Base-by-base conservation (phyloP, 192 early-diverging fungal genomes). In the Backusella sp. region DNA sequence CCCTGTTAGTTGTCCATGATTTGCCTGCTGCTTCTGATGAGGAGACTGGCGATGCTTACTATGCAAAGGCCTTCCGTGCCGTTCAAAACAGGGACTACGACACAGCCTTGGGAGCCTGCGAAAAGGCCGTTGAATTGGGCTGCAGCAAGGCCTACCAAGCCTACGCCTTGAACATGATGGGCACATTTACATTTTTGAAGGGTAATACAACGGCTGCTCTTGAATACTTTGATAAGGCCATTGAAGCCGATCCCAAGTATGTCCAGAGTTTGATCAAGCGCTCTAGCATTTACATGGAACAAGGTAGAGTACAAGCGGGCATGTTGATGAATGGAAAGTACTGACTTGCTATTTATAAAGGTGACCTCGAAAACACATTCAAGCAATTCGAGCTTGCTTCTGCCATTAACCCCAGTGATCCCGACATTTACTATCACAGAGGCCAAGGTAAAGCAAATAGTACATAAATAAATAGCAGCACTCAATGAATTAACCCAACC, bases 371-470 rank as follows among this genome's bases (percentile, higher is more conserved):
- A 70, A 75, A 82, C n/a, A 86, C 93, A 36, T 82, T 91, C 34
- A 75, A 86, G 49, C 87, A 91, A 79, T 95, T 95, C 78, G 87
- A 93, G 42, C 80, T 84, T 6, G 94, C 92, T 36, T 86, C 89
- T 62, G 86, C 86, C 34, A 82, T 93, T n/a, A 81, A 89, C 53
- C 79, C 92, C 23, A 89, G 82, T 19, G 86, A 97, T 74, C 90
- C 96, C 49, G 96, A 99, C 81, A 86, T 95, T 66, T 96, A 90
- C 86, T 99, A 98, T 87, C 96, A 97, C 84, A 76, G 84, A 52
- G 83, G 83, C 35, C 83, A 84, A 82, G 75, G 81, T 80, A 76
- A 66, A 42, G 44, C 19, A 23, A 23, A 23, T 30, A 4, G 44
- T 15, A 6, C 0, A 28, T 28, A 28, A 28, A 42, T 49, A 39